phyloP scores from a whole-genome alignment of 768 basidiomycete genomes.

The Boletus rufocinnamomeus region DNA sequence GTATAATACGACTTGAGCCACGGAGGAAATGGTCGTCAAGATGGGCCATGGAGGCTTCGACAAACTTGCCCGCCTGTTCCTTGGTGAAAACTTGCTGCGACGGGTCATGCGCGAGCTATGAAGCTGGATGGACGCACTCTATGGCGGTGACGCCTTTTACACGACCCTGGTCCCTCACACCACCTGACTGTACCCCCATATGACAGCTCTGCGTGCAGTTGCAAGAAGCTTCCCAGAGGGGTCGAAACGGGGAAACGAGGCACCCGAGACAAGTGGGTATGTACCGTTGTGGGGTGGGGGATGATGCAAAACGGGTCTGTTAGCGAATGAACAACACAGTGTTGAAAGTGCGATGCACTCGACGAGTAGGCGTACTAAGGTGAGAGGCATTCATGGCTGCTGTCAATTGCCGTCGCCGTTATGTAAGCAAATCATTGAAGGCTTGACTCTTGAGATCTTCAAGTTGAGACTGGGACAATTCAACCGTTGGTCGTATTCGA shows the following conservation, averaged over 20 bases:
- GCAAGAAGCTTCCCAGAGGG: conserved; percentile 86
- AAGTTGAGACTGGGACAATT: no score
- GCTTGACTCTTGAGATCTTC: no score
- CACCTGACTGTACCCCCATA: conserved; percentile 86
- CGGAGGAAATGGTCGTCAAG: conserved; percentile 3
- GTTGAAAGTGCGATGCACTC: not conserved
- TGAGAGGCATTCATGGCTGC: conserved; percentile 36
- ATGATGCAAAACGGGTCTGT: conserved; percentile 74
- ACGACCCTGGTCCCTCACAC: conserved; percentile 91
- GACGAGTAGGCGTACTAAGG: conserved; percentile 29
- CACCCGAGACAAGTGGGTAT: conserved; percentile 79
- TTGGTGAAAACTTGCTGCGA: conserved; percentile 84
- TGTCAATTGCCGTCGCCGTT: not conserved
- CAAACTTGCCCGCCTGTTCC: conserved; percentile 64
- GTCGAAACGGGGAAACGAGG: conserved; percentile 82
- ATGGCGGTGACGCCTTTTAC: conserved; percentile 84
- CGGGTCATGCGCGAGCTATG: conserved; percentile 34
- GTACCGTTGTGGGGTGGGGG: conserved; percentile 83
- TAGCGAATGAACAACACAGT: not conserved
- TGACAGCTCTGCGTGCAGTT: conserved; percentile 71
- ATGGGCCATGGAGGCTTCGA: not conserved
- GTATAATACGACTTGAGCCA: conserved; percentile 65
- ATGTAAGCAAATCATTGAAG: not conserved
- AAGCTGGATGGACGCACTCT: conserved; percentile 59
- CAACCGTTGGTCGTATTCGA: not conserved